Evolutionary conservation across 257 asterid species (phyloP), one percentile per base, ranked within the genome.

Genomic region (Cordia subcordata): DNA sequence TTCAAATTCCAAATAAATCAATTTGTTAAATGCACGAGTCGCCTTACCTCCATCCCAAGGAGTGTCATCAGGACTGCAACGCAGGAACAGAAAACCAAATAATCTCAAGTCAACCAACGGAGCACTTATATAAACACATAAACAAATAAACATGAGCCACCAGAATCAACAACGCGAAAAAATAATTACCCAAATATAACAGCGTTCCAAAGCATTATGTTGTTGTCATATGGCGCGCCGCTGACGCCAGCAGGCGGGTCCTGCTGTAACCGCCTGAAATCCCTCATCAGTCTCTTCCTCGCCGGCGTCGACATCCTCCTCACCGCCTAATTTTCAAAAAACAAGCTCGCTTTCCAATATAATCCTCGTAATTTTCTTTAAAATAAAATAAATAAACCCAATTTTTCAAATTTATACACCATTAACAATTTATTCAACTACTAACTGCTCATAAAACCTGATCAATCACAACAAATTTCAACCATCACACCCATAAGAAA

Each of bases 1-100:
- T 17, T 10, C 32, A 38, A 5, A 15, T 13, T 22, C 27, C 4
- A 6, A 40, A 23, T 12, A 14, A 18, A 51, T 12, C 49, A 42
- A 32, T 18, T 19, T 23, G 13, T 13, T 15, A 16, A 15, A 37
- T 2, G 47, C 8, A 21, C 13, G n/a, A 61, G 5, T 21, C 45
- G 65, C 4, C 87, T 74, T 76, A 90, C 97, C 97, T 85, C 97
- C 97, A 81, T 87, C 97, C 97, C 97, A 90, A 40, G 95, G 95
- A 40, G 95, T 90, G 49, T 90, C 96, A 63, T 90, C 96, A 11
- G 97, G 97, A 37, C 97, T 90, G 91, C 83, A 83, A 38, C 8
- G 32, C 19, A 42, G 32, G n/a, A 53, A 14, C 49, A 59, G 27
- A 45, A 46, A 68, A 13, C 6, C 12, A 10, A 11, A 57, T 11